Conservation (phyloP, 768 basidiomycete genomes). For the Exidia glandulosa region DNA sequence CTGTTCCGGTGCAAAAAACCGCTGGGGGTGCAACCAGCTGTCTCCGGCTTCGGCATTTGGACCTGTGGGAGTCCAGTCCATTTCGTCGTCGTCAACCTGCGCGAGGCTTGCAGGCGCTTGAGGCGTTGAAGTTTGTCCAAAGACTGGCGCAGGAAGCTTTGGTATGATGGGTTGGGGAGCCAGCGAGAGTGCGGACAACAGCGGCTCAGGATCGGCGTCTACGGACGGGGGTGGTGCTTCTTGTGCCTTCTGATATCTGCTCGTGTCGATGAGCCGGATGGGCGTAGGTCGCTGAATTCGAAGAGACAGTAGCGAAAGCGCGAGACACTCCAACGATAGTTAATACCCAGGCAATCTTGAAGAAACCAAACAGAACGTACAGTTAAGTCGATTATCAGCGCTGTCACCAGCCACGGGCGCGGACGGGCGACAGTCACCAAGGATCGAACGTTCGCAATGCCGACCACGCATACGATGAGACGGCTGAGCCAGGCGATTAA, state of each 20-base stretch:
- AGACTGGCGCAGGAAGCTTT: slow-evolving; percentile 39
- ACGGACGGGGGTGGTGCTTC: slow-evolving; percentile 8
- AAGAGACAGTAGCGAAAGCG: slow-evolving; percentile 42
- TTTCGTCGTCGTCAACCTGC: slow-evolving; percentile 30
- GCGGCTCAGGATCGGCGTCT: slow-evolving; percentile 35
- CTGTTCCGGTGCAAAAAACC: slow-evolving; percentile 67
- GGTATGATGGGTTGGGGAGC: slow-evolving; percentile 50
- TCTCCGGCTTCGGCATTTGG: slow-evolving; percentile 25
- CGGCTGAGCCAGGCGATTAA: not conserved
- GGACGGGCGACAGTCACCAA: slow-evolving; percentile 24
- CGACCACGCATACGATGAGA: not conserved
- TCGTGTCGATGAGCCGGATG: slow-evolving; percentile 57
- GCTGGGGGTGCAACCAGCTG: slow-evolving; percentile 54
- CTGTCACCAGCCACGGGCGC: slow-evolving; percentile 36
- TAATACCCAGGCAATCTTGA: no score
- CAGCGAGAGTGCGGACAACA: slow-evolving; percentile 50
- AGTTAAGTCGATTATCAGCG: slow-evolving; percentile 39
- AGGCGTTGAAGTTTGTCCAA: slow-evolving; percentile 57
- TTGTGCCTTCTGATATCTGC: slow-evolving; percentile 24
- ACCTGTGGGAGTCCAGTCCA: slow-evolving; percentile 63
- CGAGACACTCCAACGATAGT: slow-evolving; percentile 31
- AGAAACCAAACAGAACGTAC: slow-evolving; percentile 23
- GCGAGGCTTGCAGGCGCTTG: slow-evolving; percentile 16
- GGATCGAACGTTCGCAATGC: slow-evolving; percentile 24
- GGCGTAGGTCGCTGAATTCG: slow-evolving; percentile 58